Evolutionary conservation across 2,329 filamentous ascomycete genomes (phyloP).

Genomic region (Rutstroemia sp.): DNA sequence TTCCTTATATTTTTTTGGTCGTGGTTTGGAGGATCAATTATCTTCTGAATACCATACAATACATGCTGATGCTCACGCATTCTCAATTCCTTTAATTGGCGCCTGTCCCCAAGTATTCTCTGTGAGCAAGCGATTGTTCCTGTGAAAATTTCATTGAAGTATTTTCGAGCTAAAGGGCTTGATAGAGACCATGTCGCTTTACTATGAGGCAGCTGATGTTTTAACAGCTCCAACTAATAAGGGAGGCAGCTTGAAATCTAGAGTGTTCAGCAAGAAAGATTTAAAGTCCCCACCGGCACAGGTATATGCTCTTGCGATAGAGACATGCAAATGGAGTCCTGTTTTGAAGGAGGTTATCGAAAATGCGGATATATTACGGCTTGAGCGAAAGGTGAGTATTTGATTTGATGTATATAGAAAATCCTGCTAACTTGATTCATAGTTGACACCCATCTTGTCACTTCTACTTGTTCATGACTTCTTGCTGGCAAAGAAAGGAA

Average conservation of each 20-base stretch:
- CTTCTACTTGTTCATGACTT: conserved; percentile 83
- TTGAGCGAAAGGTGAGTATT: conserved; percentile 71
- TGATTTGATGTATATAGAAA: background rate
- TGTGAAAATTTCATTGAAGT: conserved; percentile 2
- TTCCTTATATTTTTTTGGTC: background rate
- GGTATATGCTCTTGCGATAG: conserved; percentile 78
- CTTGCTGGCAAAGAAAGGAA: conserved; percentile 70
- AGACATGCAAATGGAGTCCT: conserved; percentile 84
- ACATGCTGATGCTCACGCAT: no score
- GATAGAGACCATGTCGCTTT: conserved; percentile 68
- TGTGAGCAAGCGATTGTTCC: conserved; percentile 1
- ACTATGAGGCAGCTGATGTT: conserved; percentile 80
- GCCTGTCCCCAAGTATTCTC: background rate
- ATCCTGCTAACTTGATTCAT: conserved; percentile 14
- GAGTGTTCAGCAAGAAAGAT: conserved; percentile 67
- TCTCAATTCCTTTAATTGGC: no score
- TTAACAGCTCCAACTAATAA: conserved; percentile 55
- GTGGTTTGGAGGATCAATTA: no score
- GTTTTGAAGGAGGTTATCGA: conserved; percentile 89
- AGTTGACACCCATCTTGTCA: conserved; percentile 76
- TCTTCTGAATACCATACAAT: no score
- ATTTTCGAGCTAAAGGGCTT: background rate
- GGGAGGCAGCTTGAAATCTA: conserved; percentile 80
- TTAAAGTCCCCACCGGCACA: conserved; percentile 74
- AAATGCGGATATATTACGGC: conserved; percentile 62